phyloP scores from a whole-genome alignment of 2,329 filamentous ascomycete species.

The Fusarium ramigenum region DNA sequence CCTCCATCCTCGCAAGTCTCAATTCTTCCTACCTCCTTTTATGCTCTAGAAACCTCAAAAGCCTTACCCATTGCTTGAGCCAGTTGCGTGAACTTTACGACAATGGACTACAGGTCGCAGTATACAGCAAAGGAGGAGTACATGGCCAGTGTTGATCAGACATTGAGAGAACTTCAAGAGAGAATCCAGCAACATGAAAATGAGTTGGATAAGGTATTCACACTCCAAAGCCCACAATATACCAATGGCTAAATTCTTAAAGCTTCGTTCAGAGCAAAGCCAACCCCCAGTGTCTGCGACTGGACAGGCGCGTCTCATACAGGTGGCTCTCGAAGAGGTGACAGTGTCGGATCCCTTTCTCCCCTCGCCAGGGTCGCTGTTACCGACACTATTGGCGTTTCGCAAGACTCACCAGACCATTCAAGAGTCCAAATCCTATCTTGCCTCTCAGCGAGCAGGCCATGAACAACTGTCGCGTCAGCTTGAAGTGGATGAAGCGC shows the following conservation, averaged over 20 bases:
- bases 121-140: conserved; percentile 44
- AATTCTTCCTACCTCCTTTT: neutral
- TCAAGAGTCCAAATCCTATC: conserved; percentile 69
- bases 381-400: conserved; percentile 77
- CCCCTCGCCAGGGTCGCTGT: conserved; percentile 71
- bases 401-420: conserved; percentile 73
- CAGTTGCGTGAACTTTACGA: neutral
- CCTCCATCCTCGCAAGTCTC: neutral
- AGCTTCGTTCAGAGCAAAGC: conserved; percentile 44
- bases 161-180: conserved; percentile 72
- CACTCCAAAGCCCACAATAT: too few relatives aligned
- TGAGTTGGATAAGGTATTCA: conserved; percentile 56
- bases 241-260: neutral
- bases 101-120: conserved; percentile 41
- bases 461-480: conserved; percentile 56
- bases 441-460: conserved; percentile 56
- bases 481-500: conserved; percentile 61
- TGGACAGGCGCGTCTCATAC: conserved; percentile 59
- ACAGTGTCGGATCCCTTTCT: conserved; percentile 70
- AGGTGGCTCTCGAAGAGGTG: conserved; percentile 72
- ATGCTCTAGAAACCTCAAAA: neutral
- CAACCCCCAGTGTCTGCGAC: conserved; percentile 42
- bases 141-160: conserved; percentile 68
- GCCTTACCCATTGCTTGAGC: neutral
- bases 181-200: conserved; percentile 64